Evolutionary conservation across 805 yeast species (phyloP).

Genomic region (Sugiyamaella qingdaonensis): DNA sequence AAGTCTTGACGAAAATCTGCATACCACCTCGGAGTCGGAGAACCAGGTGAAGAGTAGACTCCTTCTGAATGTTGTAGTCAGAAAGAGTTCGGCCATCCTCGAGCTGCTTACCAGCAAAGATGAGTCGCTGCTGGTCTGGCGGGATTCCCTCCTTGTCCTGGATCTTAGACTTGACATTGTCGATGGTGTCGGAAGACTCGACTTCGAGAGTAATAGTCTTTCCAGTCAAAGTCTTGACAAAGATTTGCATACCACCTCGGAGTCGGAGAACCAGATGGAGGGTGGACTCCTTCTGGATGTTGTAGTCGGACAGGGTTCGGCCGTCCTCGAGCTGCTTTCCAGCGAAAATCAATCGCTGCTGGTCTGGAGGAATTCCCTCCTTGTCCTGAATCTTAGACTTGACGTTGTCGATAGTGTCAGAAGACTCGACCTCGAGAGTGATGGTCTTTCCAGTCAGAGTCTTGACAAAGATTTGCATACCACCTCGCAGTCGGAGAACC

Average conservation of each 20-base stretch:
- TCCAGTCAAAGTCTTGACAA: constrained; percentile 85
- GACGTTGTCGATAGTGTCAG: constrained; percentile 92
- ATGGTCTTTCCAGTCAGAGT: constrained; percentile 87
- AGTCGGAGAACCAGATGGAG: constrained; percentile 93
- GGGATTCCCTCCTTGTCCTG: constrained; percentile 97
- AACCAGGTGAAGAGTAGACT: constrained; percentile 80
- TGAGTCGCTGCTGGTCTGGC: constrained; percentile 92
- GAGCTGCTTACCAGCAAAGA: constrained; percentile 93
- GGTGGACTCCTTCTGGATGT: constrained; percentile 99
- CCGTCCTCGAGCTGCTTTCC: constrained; percentile 96
- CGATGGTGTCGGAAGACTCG: constrained; percentile 92
- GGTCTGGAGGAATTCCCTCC: constrained; percentile 97
- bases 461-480: constrained; percentile 77
- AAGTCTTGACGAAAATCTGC: constrained; percentile 96
- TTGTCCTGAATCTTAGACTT: constrained; percentile 93
- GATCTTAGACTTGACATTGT: constrained; percentile 88
- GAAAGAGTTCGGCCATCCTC: constrained; percentile 93
- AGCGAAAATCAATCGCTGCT: constrained; percentile 89
- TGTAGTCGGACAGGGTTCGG: constrained; percentile 94
- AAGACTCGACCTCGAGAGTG: constrained; percentile 84
- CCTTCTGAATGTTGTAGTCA: constrained; percentile 94
- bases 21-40: constrained; percentile 83
- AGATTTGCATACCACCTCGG: constrained; percentile 85
- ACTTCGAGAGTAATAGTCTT: constrained; percentile 86
- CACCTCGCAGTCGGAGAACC: constrained; percentile 86